phyloP scores from a whole-genome alignment of 2,329 filamentous ascomycete species.

The Penicillium sp. region DNA sequence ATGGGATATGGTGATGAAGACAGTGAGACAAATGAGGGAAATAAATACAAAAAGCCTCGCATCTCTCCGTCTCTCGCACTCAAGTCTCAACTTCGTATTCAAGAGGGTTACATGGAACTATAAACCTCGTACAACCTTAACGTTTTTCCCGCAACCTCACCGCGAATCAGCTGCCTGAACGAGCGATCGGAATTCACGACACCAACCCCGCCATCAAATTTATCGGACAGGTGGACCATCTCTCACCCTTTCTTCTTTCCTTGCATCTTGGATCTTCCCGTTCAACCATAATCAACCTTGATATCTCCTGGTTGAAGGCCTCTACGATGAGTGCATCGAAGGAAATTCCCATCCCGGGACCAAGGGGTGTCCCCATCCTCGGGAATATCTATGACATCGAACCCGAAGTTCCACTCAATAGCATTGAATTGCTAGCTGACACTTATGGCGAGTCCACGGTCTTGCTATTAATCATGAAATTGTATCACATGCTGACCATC shows the following conservation, averaged over 20 bases:
- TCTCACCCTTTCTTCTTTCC: not conserved
- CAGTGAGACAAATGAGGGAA: not conserved
- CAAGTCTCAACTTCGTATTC: not conserved
- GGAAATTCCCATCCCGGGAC: constrained; percentile 60
- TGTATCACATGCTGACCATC: not conserved
- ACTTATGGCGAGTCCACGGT: constrained; percentile 63
- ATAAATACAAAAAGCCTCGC: not conserved
- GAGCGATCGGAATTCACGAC: constrained; percentile 2
- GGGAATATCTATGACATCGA: constrained; percentile 69
- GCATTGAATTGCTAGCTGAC: constrained; percentile 62
- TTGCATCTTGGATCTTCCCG: not conserved
- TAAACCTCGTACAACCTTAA: not conserved
- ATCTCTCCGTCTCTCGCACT: not conserved
- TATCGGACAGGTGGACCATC: not conserved
- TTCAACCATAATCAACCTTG: not conserved
- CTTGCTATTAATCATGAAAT: not conserved
- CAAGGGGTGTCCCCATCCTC: constrained; percentile 65
- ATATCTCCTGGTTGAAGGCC: not conserved
- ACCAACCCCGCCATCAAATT: not conserved
- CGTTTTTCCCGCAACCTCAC: not conserved
- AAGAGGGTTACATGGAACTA: not conserved
- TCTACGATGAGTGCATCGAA: constrained; percentile 25
- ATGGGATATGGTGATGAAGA: not conserved
- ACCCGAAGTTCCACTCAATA: constrained; percentile 58
- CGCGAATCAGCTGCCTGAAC: not conserved